Percentiles rank a stretch among this genome's conserved stretches.
These are phyloP conservation scores for Candida maesae DNA, from an alignment of 805 yeast genomes.

Conservation along the genomic window DNA sequence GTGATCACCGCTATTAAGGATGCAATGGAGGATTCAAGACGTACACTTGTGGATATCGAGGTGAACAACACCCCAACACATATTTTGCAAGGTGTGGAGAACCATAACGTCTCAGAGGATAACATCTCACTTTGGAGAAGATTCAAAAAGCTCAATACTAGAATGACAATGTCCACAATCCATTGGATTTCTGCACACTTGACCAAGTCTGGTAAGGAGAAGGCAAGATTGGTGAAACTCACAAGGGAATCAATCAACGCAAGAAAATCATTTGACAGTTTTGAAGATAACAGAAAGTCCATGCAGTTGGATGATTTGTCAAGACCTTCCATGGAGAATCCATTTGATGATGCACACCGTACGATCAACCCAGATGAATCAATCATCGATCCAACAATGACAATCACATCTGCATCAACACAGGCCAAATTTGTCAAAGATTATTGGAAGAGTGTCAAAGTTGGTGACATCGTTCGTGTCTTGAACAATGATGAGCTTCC, in stretches of 20 bases:
- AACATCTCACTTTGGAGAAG: constrained; percentile 64
- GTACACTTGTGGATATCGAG: constrained; percentile 67
- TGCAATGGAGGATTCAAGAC: constrained; percentile 75
- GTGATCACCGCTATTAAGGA: constrained; percentile 72
- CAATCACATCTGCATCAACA: constrained; percentile 47
- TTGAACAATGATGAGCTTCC: constrained; percentile 79
- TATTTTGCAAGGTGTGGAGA: constrained; percentile 49
- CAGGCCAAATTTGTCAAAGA: constrained; percentile 39
- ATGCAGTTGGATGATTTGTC: constrained; percentile 28
- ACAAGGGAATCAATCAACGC: constrained; percentile 24
- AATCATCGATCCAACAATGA: constrained; percentile 54
- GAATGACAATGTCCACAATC: constrained; percentile 15
- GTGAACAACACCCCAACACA: constrained; percentile 72
- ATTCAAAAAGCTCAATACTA: constrained; percentile 52
- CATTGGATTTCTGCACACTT: constrained; percentile 13
- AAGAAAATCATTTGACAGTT: constrained; percentile 39
- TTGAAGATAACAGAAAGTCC: constrained; percentile 28
- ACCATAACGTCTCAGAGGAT: constrained; percentile 61
- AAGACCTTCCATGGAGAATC: constrained; percentile 23
- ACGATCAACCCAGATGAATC: constrained; percentile 39
- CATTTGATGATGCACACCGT: constrained; percentile 24
- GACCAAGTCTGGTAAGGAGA: constrained; percentile 35
- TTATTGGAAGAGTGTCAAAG: constrained; percentile 69
- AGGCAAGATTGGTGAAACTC: constrained; percentile 28
- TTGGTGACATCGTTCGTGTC: constrained; percentile 71